Conservation (phyloP, 805 yeast genomes). For the Zygosaccharomyces lentus region DNA sequence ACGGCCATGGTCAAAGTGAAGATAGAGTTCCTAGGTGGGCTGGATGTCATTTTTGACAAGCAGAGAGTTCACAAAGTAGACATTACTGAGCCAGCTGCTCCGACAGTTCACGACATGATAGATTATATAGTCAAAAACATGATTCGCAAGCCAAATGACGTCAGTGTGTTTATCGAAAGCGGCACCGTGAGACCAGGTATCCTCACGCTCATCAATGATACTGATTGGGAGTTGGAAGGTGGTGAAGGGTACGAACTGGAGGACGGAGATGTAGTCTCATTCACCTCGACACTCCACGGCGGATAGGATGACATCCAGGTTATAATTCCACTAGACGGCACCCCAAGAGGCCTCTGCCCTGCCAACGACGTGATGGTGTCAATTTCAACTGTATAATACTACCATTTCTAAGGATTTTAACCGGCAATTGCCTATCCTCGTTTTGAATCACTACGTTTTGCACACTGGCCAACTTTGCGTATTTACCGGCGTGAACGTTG, state of each 20-base stretch:
- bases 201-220: constrained; percentile 82
- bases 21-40: constrained; percentile 64
- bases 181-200: constrained; percentile 88
- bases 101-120: constrained; percentile 48
- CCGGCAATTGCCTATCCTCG: constrained; percentile 28
- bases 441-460: constrained; percentile 42
- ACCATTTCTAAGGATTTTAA: constrained; percentile 35
- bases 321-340: constrained; percentile 51
- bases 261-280: constrained; percentile 71
- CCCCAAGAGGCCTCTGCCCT: constrained; percentile 65
- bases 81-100: constrained; percentile 40
- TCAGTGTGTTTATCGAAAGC: constrained; percentile 74
- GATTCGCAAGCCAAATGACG: constrained; percentile 57
- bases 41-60: constrained; percentile 70
- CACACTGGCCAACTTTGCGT: constrained; percentile 44
- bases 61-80: constrained; percentile 50
- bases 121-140: constrained; percentile 49
- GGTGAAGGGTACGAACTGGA: constrained; percentile 77
- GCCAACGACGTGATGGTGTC: constrained; percentile 53
- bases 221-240: constrained; percentile 96
- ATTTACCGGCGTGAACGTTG: constrained; percentile 50
- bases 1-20: constrained; percentile 36
- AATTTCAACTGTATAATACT: constrained; percentile 30
- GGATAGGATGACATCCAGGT: constrained; percentile 45
- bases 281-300: constrained; percentile 93